Conservation (phyloP, 2,329 filamentous ascomycete species). For the Hirsutella minnesotensis region DNA sequence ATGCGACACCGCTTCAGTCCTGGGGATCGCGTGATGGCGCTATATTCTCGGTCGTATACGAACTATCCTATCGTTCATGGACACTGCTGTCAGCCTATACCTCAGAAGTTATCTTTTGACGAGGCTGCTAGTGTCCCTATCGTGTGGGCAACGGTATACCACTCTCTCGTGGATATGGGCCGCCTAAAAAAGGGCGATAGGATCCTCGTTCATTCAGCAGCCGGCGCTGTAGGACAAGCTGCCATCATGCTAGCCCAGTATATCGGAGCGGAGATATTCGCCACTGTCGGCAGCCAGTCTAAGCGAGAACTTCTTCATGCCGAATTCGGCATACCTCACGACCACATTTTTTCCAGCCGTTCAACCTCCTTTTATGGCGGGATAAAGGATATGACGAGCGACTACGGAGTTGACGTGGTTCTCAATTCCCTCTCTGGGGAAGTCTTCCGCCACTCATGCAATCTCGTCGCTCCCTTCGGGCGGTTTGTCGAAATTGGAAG, state of each 20-base stretch:
- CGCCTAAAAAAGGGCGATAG: constrained; percentile 8
- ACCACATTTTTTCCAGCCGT: constrained; percentile 20
- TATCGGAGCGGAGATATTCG: constrained; percentile 18
- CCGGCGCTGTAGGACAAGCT: constrained; percentile 19
- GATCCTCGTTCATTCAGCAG: constrained; percentile 13
- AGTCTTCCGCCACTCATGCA: not conserved
- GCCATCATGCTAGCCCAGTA: constrained; percentile 20
- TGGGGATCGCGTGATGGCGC: constrained; percentile 14
- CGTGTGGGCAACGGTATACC: constrained; percentile 14
- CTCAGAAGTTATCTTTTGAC: constrained; percentile 5
- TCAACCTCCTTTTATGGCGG: constrained; percentile 10
- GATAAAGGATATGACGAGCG: not conserved
- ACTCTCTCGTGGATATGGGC: constrained; percentile 11
- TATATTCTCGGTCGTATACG: constrained; percentile 6
- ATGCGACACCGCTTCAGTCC: constrained; percentile 10
- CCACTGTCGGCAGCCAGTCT: constrained; percentile 14
- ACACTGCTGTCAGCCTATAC: constrained; percentile 5
- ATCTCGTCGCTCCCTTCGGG: not conserved
- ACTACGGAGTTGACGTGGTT: not conserved
- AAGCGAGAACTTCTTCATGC: constrained; percentile 16
- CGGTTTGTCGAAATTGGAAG: not conserved
- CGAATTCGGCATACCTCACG: constrained; percentile 16
- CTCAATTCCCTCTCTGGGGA: not conserved
- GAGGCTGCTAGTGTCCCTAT: constrained; percentile 9
- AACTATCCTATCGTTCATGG: constrained; percentile 8